phyloP scores from a whole-genome alignment of 495 filamentous ascomycete species.

The Letharia lupina region DNA sequence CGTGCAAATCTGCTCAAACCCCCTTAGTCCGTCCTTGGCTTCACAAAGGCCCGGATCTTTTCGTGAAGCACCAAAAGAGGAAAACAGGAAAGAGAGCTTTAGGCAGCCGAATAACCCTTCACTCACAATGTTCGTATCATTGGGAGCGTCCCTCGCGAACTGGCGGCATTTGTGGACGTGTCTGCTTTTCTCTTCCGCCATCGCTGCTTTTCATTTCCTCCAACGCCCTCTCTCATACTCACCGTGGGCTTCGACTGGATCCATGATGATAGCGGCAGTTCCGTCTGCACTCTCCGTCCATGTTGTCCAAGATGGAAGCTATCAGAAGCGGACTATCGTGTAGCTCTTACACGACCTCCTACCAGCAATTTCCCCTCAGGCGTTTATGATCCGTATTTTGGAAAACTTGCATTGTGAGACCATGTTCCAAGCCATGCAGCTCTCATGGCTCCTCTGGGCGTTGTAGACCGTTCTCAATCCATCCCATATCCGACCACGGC shows the following conservation, averaged over 20 bases:
- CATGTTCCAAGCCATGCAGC: background rate
- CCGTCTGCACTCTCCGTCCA: background rate
- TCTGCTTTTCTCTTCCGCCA: background rate
- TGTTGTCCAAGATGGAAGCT: background rate
- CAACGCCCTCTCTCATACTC: background rate
- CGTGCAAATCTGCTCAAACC: no score
- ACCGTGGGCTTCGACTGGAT: background rate
- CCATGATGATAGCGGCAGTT: background rate
- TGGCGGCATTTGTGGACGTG: background rate
- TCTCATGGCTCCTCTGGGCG: constrained; percentile 17
- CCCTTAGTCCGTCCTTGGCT: no score
- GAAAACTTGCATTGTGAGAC: background rate
- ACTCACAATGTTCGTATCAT: no score
- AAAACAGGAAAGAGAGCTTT: no score
- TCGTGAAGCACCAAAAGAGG: no score
- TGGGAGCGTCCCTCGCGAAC: no score
- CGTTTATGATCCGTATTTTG: background rate
- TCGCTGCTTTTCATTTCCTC: background rate
- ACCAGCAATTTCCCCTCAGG: no score
- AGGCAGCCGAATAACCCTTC: no score
- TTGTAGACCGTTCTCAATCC: constrained; percentile 45
- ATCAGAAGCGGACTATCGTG: background rate
- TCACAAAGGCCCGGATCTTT: no score
- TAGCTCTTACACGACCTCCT: background rate
- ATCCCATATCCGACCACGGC: constrained; percentile 43